Evolutionary conservation across 768 basidiomycete species (phyloP), one percentile per base, ranked within the genome.

Genomic region (Mycena epipterygia): DNA sequence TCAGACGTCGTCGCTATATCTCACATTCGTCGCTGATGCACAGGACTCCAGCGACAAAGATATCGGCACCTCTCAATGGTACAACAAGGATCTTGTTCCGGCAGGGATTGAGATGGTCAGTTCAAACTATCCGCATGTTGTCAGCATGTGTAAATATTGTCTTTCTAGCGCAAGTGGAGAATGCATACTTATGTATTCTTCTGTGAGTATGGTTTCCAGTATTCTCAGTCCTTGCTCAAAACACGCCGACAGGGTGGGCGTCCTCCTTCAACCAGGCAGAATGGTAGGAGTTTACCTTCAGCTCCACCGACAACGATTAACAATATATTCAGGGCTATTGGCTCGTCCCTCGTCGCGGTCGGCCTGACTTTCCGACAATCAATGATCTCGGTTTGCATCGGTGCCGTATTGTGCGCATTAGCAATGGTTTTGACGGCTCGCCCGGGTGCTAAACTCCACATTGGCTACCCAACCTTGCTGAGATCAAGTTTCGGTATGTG

Each of bases 301-400:
- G 30, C 29, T 17, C 9, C 23, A 23, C 23, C 21, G 21, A 32
- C 51, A 32, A 27, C 25, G 29, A 27, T 29, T 30, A 32, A 56
- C 33, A 21, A 41, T 3, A 25, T 35, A 30, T 5, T 17, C 42
- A 75, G 75, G 75, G 64, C 76, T 21, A 69, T 66, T 37, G 76
- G 73, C 29, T 70, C 73, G n/a, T 73, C 76, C 41, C 72, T 76
- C 23, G 67, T 76, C 32, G 69, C 72, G 27, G 66, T 76, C 37
- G 76, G 76, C 64, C 71, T 76, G 33, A 72, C 70, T 19, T 76
- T 75, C 55, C 69, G 70, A 12, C 74, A 75, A 66, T 75, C 76
- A 23, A 76, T 76, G 74, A 65, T 61, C 37, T 68, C 73, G 4
- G 74, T 71, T 48, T 72, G 67, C 53, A 58, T 76, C 30, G 73